A percentile compares a stretch with the other conserved stretches of the same genome.
These are phyloP conservation scores for Cymbidium sinense DNA, from an alignment of 106 monocot genomes.

Conservation along the genomic window DNA sequence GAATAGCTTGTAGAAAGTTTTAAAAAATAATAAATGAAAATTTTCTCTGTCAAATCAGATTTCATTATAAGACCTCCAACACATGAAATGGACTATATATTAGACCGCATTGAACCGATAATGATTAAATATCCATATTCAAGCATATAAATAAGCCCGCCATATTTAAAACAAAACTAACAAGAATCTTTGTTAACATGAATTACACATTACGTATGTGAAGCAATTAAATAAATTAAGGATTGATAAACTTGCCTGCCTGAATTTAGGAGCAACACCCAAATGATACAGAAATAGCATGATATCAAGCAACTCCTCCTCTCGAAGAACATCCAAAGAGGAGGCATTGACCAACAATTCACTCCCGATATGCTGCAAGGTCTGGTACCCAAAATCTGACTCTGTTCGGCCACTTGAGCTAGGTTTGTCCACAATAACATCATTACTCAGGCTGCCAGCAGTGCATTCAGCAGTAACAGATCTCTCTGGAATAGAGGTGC, in stretches of 20 bases:
- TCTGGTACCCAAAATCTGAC: constrained; percentile 38
- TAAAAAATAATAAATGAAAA: not conserved
- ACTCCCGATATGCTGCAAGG: constrained; percentile 38
- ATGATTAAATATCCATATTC: not conserved
- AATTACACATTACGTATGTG: not conserved
- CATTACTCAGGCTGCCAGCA: constrained; percentile 51
- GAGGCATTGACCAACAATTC: constrained; percentile 22
- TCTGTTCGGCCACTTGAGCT: constrained; percentile 56
- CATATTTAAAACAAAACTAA: not conserved
- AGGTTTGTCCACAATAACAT: constrained; percentile 79
- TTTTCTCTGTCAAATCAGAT: not conserved
- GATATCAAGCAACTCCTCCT: constrained; percentile 81
- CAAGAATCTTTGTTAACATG: not conserved
- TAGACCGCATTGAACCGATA: too few species aligned
- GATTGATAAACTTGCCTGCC: constrained; percentile 48
- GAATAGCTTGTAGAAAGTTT: not conserved
- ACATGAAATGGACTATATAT: not conserved
- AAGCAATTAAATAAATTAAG: not conserved
- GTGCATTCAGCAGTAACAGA: constrained; percentile 65
- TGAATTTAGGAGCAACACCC: constrained; percentile 74
- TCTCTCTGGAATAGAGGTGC: constrained; percentile 44
- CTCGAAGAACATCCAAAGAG: constrained; percentile 57
- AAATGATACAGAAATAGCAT: constrained; percentile 83
- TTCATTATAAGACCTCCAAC: not conserved
- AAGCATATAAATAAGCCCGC: not conserved